Evolutionary conservation across 352 stramenopile genomes (phyloP).

Genomic region (Pythium aquatile): DNA sequence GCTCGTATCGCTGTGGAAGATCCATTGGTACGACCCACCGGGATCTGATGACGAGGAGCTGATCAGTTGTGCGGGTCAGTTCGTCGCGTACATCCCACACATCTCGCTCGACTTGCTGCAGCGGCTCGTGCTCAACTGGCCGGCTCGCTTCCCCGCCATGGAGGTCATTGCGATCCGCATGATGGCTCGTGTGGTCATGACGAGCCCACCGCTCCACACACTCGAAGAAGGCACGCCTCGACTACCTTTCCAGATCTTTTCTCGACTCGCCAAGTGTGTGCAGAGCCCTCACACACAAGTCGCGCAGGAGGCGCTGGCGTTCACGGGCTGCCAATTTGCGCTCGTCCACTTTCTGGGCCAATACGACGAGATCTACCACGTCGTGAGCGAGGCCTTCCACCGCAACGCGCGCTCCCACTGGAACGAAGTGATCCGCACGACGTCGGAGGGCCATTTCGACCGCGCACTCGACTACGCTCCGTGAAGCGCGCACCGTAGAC

Average conservation of each 20-base stretch:
- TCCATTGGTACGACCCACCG: constrained; percentile 71
- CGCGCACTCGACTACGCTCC: constrained; percentile 69
- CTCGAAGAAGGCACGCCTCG: constrained; percentile 30
- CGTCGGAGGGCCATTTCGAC: constrained; percentile 73
- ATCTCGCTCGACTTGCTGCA: constrained; percentile 49
- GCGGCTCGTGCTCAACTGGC: constrained; percentile 62
- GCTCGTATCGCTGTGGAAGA: constrained; percentile 63
- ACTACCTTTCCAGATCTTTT: constrained; percentile 44
- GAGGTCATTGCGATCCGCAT: constrained; percentile 80
- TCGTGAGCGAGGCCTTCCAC: constrained; percentile 65
- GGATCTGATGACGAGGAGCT: constrained; percentile 85
- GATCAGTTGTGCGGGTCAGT: constrained; percentile 77
- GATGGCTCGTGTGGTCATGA: constrained; percentile 84
- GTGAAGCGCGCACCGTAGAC: constrained; percentile 5
- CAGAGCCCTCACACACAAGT: constrained; percentile 65
- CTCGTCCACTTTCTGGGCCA: constrained; percentile 72
- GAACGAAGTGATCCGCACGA: constrained; percentile 66
- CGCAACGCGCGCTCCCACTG: constrained; percentile 61
- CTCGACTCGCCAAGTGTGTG: constrained; percentile 52
- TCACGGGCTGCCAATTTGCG: constrained; percentile 79
- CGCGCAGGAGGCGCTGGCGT: constrained; percentile 78
- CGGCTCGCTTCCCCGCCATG: constrained; percentile 58
- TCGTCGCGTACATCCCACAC: constrained; percentile 79
- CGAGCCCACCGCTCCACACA: constrained; percentile 57
- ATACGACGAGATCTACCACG: constrained; percentile 63